Evolutionary conservation across 805 yeast species (phyloP).

Genomic region (Komagataella pseudopastoris): DNA sequence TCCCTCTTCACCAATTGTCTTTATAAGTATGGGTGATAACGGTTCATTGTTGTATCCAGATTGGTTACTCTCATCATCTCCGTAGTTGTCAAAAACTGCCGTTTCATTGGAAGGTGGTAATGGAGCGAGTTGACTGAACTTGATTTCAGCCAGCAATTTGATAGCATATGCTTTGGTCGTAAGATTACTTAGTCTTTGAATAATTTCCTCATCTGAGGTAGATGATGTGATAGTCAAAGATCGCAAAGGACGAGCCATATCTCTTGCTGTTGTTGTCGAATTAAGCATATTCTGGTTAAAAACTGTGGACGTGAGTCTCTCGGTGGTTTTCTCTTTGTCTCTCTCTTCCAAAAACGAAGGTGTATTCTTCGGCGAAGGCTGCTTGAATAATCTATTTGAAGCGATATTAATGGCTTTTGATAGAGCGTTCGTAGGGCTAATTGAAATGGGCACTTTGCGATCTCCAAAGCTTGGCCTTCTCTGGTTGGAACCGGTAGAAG

Average conservation of each 20-base stretch:
- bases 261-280: background rate
- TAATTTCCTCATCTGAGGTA: constrained; percentile 21
- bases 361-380: constrained; percentile 1
- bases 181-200: constrained; percentile 46
- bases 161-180: constrained; percentile 90
- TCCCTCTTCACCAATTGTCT: constrained; percentile 70
- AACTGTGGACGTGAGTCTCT: background rate
- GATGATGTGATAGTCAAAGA: constrained; percentile 15
- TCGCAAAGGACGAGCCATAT: background rate
- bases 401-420: constrained; percentile 78
- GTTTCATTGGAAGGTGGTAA: constrained; percentile 36
- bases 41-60: constrained; percentile 21
- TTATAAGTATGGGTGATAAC: constrained; percentile 44
- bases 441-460: constrained; percentile 52
- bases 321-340: background rate
- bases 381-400: constrained; percentile 75
- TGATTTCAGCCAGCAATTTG: constrained; percentile 79
- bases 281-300: background rate
- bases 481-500: constrained; percentile 24
- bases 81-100: constrained; percentile 2
- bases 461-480: constrained; percentile 53
- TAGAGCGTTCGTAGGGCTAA: constrained; percentile 78
- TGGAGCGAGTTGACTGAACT: constrained; percentile 75
- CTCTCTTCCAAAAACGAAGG: background rate
- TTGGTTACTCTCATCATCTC: constrained; percentile 12